Evolutionary conservation across 164 flowering plant genomes (phyloP).

Genomic region (Brasenia schreberi): DNA sequence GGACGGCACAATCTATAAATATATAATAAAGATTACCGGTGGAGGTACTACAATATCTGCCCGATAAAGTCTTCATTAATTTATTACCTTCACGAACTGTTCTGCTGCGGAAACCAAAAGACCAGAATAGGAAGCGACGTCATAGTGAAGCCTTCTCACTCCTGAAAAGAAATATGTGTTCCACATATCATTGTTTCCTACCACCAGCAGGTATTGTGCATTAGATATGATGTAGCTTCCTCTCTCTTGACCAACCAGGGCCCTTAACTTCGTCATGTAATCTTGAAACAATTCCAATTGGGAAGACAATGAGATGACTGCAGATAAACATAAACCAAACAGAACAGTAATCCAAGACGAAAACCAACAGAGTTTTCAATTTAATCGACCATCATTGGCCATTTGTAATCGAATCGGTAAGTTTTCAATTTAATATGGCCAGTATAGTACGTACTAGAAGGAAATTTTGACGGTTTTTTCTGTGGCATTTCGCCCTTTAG

Average conservation of each 20-base stretch:
- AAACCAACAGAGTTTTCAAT: no score
- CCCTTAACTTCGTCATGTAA: conserved; percentile 34
- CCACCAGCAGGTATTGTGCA: conserved; percentile 20
- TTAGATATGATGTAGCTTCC: conserved; percentile 25
- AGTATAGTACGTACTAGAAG: no score
- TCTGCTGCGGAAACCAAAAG: conserved; percentile 33
- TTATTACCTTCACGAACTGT: conserved; percentile 30
- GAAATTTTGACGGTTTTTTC: no score
- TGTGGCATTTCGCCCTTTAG: no score
- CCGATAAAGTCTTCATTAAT: not conserved
- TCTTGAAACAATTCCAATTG: conserved; percentile 52
- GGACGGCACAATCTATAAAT: no score
- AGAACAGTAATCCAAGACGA: no score
- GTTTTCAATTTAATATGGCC: no score
- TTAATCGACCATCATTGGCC: no score
- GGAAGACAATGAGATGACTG: conserved; percentile 36
- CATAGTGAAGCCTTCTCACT: conserved; percentile 20
- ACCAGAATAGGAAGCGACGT: conserved; percentile 34
- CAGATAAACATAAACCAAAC: not conserved
- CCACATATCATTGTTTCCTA: conserved; percentile 5
- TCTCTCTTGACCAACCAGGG: conserved; percentile 35
- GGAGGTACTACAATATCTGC: no score
- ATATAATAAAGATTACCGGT: no score
- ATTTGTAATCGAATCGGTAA: no score
- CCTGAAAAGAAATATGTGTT: conserved; percentile 33